Percentiles rank a stretch among this genome's conserved stretches.
Conservation (phyloP, 2,329 filamentous ascomycete species). For the Aphanoascus verrucosus region DNA sequence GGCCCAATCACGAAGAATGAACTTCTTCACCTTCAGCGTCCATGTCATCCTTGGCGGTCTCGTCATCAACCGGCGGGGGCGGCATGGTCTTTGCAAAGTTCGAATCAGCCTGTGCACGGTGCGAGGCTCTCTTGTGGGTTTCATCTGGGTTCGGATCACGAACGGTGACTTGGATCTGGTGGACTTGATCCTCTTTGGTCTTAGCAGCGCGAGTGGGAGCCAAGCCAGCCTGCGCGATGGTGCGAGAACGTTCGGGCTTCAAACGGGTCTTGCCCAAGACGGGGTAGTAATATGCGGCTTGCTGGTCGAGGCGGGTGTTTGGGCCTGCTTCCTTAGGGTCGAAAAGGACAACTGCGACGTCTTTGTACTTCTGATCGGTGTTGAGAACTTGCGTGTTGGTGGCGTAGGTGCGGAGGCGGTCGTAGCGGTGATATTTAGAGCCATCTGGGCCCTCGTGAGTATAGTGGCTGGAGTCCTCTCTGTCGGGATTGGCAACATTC, state of each 20-base stretch:
- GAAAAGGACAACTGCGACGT: slow-evolving; percentile 50
- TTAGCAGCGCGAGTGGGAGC: slow-evolving; percentile 30
- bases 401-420: slow-evolving; percentile 51
- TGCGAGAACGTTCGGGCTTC: slow-evolving; percentile 39
- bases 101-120: slow-evolving; percentile 38
- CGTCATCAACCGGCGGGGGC: slow-evolving; percentile 22
- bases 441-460: slow-evolving; percentile 35
- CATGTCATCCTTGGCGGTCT: slow-evolving; percentile 18
- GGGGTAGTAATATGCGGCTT: slow-evolving; percentile 53
- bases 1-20: not conserved
- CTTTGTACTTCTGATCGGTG: slow-evolving; percentile 43
- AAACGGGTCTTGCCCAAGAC: slow-evolving; percentile 48
- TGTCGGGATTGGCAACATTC: slow-evolving; percentile 42
- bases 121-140: slow-evolving; percentile 36
- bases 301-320: slow-evolving; percentile 27
- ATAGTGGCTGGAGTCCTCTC: slow-evolving; percentile 44
- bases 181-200: slow-evolving; percentile 40
- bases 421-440: slow-evolving; percentile 42
- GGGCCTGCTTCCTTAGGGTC: slow-evolving; percentile 34
- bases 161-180: slow-evolving; percentile 44
- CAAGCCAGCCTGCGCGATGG: slow-evolving; percentile 33
- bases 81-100: slow-evolving; percentile 32
- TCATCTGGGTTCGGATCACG: slow-evolving; percentile 43
- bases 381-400: slow-evolving; percentile 45
- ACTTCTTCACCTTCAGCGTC: slow-evolving; percentile 17